Conservation (phyloP, 1,284 basidiomycete species). For the Moesziomyces sp. region DNA sequence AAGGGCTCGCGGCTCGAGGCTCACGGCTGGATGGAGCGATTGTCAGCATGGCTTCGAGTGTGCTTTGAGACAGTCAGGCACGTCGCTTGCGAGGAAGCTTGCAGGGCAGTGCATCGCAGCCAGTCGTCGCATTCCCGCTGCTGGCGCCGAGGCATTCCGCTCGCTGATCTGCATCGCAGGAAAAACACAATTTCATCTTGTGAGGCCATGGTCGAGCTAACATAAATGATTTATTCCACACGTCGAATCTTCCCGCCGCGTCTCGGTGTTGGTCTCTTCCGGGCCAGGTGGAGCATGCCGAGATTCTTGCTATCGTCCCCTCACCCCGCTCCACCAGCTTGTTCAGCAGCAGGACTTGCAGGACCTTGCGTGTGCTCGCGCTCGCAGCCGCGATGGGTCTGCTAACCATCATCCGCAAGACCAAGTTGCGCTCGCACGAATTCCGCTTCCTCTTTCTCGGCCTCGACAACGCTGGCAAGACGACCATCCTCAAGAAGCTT, state of each 20-base stretch:
- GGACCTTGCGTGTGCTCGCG: no score
- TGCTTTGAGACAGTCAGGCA: no score
- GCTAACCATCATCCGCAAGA: conserved; percentile 96
- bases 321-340: no score
- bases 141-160: background rate
- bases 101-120: background rate
- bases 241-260: background rate
- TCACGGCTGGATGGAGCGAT: background rate
- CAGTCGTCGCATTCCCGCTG: background rate
- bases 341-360: no score
- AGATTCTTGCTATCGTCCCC: background rate
- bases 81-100: no score
- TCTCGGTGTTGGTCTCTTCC: no score
- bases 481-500: conserved; percentile 94
- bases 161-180: background rate
- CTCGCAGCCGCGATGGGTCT: conserved; percentile 73
- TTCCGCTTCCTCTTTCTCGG: conserved; percentile 98
- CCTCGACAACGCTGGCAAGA: conserved; percentile 99
- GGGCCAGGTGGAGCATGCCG: background rate
- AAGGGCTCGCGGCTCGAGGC: background rate
- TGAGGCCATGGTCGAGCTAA: no score
- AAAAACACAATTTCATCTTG: no score
- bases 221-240: no score
- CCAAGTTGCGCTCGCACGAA: conserved; percentile 75
- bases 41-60: no score